Base-by-base conservation (phyloP, 768 basidiomycete species). In the Rhizopogon sp. region DNA sequence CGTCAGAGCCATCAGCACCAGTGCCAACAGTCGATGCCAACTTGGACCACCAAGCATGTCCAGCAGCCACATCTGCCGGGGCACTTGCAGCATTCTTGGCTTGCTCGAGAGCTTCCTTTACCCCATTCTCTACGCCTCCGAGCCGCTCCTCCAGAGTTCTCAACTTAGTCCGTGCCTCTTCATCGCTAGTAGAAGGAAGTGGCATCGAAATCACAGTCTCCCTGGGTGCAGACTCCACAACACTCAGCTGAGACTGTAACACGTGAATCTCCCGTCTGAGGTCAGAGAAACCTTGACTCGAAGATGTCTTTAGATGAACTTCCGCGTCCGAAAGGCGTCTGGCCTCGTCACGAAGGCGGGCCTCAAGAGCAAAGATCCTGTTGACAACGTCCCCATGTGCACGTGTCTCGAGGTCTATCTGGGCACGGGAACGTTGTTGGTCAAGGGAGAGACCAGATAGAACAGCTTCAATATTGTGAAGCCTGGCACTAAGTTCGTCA, bases 1-100 rank as follows among this genome's bases (percentile, higher is more conserved):
- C 68, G 59, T 87, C 92, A 55, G 86, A 81, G 1, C 92, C 92
- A 55, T 90, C 75, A 6, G 74, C 70, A 41, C 76, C 78, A 25
- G 72, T 70, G 29, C 74, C 76, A 13, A 71, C 65, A 28, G 69
- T 74, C 0, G 81, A 74, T 13, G 77, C 76, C 11, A 84, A 67
- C 64, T 87, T 89, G 69, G 76, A 79, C 87, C 86, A 88, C 88
- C 88, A 90, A 4, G 80, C 79, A n/a, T 76, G 67, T 11, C 71
- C 76, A 35, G 71, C 64, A 22, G 72, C 70, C 3, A 70, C 56
- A 6, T 70, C 55, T 4, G 66, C 62, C 20, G 66, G 69, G 1
- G 74, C 71, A 54, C 78, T 76, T 49, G 63, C 63, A 3, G 71
- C 66, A 44, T 68, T 75, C 72, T 81, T 87, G 10, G 83, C 78